Evolutionary conservation across 768 basidiomycete species (phyloP), one percentile per base, ranked within the genome.

Genomic region (Lactarius evosmus): DNA sequence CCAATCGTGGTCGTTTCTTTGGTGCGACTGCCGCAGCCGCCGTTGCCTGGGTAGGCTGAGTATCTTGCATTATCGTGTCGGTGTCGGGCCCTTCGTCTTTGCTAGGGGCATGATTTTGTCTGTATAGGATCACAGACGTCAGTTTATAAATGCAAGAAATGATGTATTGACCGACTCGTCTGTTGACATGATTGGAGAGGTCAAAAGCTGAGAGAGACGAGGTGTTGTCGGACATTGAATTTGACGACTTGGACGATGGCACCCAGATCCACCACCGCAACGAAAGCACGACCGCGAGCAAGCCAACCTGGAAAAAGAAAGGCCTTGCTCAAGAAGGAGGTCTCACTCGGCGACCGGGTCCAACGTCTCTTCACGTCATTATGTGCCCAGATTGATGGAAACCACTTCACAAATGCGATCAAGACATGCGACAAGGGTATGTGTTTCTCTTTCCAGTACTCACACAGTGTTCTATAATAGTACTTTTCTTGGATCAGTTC

Each of bases 361-460:
- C 86, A 83, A 70, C 82, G 85, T 19, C 77, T 90, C 57, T 94
- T 90, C 75, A 85, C 83, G 55, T 89, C 91, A 41, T 77, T 97
- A 4, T 88, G 85, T 72, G 89, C 91, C 11, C 95, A 96, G 73
- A 87, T 95, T 69, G 92, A 95, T 66, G 92, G 89, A n/a, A 91
- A 89, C 1, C 86, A 95, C 76, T 87, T 93, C 72, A 75, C 77
- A 50, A 93, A 93, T 70, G 93, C 93, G 30, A 82, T 94, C 71
- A 92, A 88, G 82, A 95, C 94, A 66, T 95, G 92, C 78, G 88
- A 93, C 75, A 94, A 93, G 79, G 89, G 95, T 93, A 70, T 62
- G 85, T 49, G 79, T 34, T n/a, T 40, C 56, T 50, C 36, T 53
- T 40, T 54, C 33, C 12, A 46, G 25, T 51, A 56, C 44, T 9